Evolutionary conservation across 192 early-diverging fungal species (phyloP), one percentile per base, ranked within the genome.

Genomic region (Diversispora eburnea): DNA sequence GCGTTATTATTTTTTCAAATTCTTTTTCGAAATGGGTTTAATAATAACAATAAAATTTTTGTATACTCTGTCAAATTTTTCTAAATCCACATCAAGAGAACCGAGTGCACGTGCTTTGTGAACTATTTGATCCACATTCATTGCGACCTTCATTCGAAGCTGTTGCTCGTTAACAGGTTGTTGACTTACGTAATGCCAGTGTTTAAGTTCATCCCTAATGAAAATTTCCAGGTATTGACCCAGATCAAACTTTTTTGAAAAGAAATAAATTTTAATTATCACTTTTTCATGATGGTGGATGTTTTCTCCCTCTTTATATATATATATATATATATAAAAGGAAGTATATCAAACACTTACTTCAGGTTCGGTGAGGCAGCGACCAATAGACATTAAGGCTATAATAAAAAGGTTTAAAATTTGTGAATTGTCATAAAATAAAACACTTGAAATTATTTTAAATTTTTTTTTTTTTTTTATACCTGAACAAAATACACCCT

Each of bases 181-280:
- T 75, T 88, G 86, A 70, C 89, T 82, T 72, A 77, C 73, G 60
- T 83, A 86, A 54, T 91, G 89, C 87, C 90, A 92, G 51, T 87
- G 88, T 4, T 94, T 79, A 17, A 99, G 79, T 80, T 99, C 98
- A 78, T 99, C 98, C 5, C 94, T 89, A 48, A 99, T 87, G 80
- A 95, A 98, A 39, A 98, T 88, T 52, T 90, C 89, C n/a, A 97
- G 80, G 78, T 95, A 97, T 75, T 99, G 93, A 41, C 93, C 92
- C 77, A 99, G 82, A 61, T 98, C 93, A 73, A 91, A 88, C 81
- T 93, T 84, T 45, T 42, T 63, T 10, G 8, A 12, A 51, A 51
- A 12, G 51, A 45, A 63, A 61, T 13, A 63, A 63, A 43, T 63
- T 42, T 63, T 63, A 63, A 17, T 33, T 2, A 33, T 33, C 25